A percentile compares a stretch with the other conserved stretches of the same genome.
phyloP scores from a whole-genome alignment of 192 early-diverging fungal genomes.

The Coemansia guatemalensis region DNA sequence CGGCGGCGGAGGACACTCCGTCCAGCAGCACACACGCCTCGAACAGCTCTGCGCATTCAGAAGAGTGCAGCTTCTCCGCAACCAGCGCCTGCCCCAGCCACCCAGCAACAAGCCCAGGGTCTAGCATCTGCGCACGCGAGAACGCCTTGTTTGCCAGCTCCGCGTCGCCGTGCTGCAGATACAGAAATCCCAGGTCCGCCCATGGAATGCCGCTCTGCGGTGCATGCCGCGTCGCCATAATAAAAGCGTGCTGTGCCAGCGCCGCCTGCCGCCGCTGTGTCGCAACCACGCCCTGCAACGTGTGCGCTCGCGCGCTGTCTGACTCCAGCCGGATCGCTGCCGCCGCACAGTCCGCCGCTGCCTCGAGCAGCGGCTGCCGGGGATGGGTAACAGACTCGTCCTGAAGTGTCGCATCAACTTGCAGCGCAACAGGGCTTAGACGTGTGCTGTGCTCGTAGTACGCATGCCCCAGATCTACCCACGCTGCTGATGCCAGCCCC shows the following conservation, averaged over 20 bases:
- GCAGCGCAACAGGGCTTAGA: neutral
- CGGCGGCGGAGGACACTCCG: constrained; percentile 59
- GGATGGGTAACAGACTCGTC: neutral
- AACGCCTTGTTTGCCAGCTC: constrained; percentile 78
- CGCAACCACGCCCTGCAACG: constrained; percentile 68
- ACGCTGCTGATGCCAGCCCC: constrained; percentile 27
- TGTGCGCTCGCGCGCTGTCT: constrained; percentile 63
- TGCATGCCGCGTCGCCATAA: constrained; percentile 72
- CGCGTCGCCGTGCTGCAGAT: constrained; percentile 62
- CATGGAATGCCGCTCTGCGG: constrained; percentile 66
- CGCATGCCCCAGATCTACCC: constrained; percentile 33
- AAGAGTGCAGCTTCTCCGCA: constrained; percentile 59
- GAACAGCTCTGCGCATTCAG: constrained; percentile 61
- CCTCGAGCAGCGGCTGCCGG: constrained; percentile 17
- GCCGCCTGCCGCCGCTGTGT: constrained; percentile 42
- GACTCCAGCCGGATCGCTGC: constrained; percentile 63
- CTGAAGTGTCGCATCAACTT: neutral
- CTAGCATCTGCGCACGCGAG: constrained; percentile 63
- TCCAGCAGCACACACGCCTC: constrained; percentile 77
- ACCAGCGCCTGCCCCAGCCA: constrained; percentile 87
- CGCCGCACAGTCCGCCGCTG: constrained; percentile 32
- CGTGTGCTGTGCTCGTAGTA: constrained; percentile 26
- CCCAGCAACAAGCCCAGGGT: constrained; percentile 71
- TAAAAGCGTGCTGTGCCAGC: constrained; percentile 83
- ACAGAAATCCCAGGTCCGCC: constrained; percentile 83